These are phyloP conservation scores for Aspergillus puulaauensis DNA, from an alignment of 2,329 filamentous ascomycete genomes.

Conservation along the genomic window DNA sequence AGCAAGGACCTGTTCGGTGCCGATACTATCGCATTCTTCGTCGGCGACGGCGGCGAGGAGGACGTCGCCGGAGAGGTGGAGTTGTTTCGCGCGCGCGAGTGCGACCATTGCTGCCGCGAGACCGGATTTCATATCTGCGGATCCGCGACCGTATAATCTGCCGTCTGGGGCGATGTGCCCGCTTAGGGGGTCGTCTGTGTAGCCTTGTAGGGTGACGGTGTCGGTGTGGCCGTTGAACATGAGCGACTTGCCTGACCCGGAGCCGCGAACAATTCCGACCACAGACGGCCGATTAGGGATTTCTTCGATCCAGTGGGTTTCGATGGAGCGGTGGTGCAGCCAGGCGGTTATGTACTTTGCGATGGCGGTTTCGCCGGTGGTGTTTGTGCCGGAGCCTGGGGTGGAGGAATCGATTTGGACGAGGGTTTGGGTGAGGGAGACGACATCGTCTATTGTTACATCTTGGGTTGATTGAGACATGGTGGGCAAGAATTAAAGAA, in stretches of 20 bases:
- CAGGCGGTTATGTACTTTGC: neutral
- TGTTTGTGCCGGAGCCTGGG: neutral
- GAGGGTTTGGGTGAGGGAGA: neutral
- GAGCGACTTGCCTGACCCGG: neutral
- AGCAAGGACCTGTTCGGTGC: neutral
- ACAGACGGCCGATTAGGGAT: neutral
- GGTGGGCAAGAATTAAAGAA: neutral
- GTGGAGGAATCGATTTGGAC: neutral
- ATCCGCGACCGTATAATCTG: neutral
- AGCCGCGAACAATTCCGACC: neutral
- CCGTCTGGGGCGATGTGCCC: neutral
- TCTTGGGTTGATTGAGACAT: neutral
- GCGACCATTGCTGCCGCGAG: neutral
- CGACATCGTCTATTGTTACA: neutral
- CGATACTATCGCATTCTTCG: neutral
- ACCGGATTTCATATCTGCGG: neutral
- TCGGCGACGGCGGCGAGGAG: neutral
- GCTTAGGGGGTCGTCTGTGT: neutral
- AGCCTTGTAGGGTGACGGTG: neutral
- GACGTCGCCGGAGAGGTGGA: neutral
- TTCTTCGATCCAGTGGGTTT: neutral
- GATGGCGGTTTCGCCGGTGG: neutral
- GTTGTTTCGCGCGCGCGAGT: neutral
- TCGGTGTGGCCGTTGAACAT: neutral
- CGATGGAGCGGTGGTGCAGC: neutral